These are phyloP conservation scores for Scorias spongiosa DNA, from an alignment of 2,329 filamentous ascomycete genomes.

Conservation along the genomic window DNA sequence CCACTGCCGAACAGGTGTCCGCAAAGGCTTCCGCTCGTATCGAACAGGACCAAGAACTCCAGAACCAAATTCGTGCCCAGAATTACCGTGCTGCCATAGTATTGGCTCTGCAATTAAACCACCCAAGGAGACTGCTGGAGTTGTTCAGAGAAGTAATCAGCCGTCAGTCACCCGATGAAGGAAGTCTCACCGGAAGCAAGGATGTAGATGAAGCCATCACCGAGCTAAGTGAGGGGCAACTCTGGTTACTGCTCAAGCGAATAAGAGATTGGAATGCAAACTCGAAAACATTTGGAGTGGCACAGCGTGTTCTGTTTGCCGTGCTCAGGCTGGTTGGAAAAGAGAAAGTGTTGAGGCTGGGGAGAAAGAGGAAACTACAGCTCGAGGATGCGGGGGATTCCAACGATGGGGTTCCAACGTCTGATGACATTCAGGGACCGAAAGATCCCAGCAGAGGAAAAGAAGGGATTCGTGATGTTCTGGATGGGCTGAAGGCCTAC, in stretches of 20 bases:
- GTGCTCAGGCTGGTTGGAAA: slow-evolving; percentile 71
- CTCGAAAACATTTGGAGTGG: slow-evolving; percentile 66
- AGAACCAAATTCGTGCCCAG: slow-evolving; percentile 78
- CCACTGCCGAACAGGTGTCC: slow-evolving; percentile 60
- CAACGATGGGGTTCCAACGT: slow-evolving; percentile 13
- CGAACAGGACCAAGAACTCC: slow-evolving; percentile 85
- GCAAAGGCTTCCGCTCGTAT: slow-evolving; percentile 63
- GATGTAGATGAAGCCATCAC: slow-evolving; percentile 70
- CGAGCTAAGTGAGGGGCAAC: slow-evolving; percentile 67
- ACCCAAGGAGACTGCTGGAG: slow-evolving; percentile 70
- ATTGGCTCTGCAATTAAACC: slow-evolving; percentile 82
- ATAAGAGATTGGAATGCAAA: slow-evolving; percentile 97
- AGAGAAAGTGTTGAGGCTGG: slow-evolving; percentile 47
- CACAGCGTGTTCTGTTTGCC: slow-evolving; percentile 70
- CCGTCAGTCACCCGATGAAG: slow-evolving; percentile 42
- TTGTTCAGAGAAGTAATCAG: slow-evolving; percentile 72
- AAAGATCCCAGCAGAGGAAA: slow-evolving; percentile 28
- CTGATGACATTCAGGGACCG: slow-evolving; percentile 12
- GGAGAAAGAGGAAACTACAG: slow-evolving; percentile 11
- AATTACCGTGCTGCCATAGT: slow-evolving; percentile 89
- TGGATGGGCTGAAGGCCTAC: slow-evolving; percentile 78
- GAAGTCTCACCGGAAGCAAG: slow-evolving; percentile 47
- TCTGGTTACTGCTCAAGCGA: slow-evolving; percentile 67
- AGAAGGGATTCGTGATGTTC: slow-evolving; percentile 62
- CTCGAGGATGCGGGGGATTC: slow-evolving; percentile 1